Evolutionary conservation across 805 yeast species (phyloP), one percentile per base, ranked within the genome.

Genomic region (Starmerella bombicola): DNA sequence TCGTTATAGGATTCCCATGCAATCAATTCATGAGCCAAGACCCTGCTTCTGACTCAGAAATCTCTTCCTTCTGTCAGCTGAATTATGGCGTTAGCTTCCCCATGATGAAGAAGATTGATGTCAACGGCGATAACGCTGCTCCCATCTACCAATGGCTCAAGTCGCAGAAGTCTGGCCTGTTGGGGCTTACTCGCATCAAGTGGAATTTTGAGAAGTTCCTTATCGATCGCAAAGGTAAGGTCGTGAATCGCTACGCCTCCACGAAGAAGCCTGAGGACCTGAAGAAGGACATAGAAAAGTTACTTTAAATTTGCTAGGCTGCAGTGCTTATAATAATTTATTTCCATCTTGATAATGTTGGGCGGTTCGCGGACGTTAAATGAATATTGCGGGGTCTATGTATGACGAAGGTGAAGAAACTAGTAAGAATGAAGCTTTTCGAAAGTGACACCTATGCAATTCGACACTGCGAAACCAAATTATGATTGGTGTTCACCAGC

Each of bases 1-100:
- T 64, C 34, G 68, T 85, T 23, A 48, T 85, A 24, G 96, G 86
- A 0, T 85, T 86, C 71, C 96, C 96, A 25, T 81, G 95, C 63
- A 82, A 83, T 64, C 95, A 84, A 60, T 85, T 85, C 59, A 81
- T 79, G 66, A 72, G 54, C 80, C 91, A 66, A 83, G 86, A 62
- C 79, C 91, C 51, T 13, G 77, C 76, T 5, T 56, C 72, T 4
- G 73, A 71, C 38, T 70, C 76, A 42, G 84, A 81, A 54, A 82
- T 83, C 51, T 75, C 74, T 16, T 60, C 68, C 38, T 80, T 80
- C 65, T 85, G 95, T 63, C 63, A 71, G 32, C 56, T 75, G 55
- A 86, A 83, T 67, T 91, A 78, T 58, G 95, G 95, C 43, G 96
- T 88, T 31, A 67, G 80, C 16, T 88, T 91, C 78, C 95, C 95